Base-by-base conservation (phyloP, 2,329 filamentous ascomycete species). In the Didymella keratinophila region DNA sequence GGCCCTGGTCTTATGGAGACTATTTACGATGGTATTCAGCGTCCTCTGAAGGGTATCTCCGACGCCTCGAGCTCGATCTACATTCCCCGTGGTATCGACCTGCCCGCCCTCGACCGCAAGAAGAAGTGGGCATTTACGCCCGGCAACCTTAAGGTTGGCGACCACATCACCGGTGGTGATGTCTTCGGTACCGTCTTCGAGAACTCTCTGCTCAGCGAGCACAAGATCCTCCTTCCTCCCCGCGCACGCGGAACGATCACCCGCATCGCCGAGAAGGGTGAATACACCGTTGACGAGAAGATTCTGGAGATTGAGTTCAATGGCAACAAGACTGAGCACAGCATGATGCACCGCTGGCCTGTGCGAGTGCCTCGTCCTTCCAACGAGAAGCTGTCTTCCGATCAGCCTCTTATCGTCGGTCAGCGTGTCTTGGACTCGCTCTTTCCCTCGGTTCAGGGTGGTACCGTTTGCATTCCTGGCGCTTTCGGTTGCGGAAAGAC, bases 401-500 rank as follows among this genome's bases (percentile, higher is more conserved):
- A 93, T 78, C 87, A 90, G 74, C 95, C 95, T 48, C 96, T 99
- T 76, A 88, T 99, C 72, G 95, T 99, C 77, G 95, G 95, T 23
- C 95, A 99, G 82, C 88, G 95, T 82, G 95, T 99, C 65, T 84
- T 99, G 68, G 95, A 99, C 78, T 91, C 95, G 64, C 87, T 99
- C 45, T 99, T 97, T 84, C 95, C 95, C 52, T 90, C 90, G 83
- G 95, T 99, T 10, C 93, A 96, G 82, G 95, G 95, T 78, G 95
- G 95, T 77, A 99, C 95, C 43, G 93, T 98, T 67, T 96, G 94
- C 76, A 99, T 99, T 75, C 95, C 95, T 25, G 95, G 95, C 77
- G 95, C 95, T 80, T 99, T 99, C 78, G 95, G 95, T 66, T 99
- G 95, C 75, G 95, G 95, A 76, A 99, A 99, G 88, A 99, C 95